Percentiles rank a stretch among this genome's conserved stretches.
phyloP scores from a whole-genome alignment of 176 grass and related monocot genomes.

The Avena sativa region DNA sequence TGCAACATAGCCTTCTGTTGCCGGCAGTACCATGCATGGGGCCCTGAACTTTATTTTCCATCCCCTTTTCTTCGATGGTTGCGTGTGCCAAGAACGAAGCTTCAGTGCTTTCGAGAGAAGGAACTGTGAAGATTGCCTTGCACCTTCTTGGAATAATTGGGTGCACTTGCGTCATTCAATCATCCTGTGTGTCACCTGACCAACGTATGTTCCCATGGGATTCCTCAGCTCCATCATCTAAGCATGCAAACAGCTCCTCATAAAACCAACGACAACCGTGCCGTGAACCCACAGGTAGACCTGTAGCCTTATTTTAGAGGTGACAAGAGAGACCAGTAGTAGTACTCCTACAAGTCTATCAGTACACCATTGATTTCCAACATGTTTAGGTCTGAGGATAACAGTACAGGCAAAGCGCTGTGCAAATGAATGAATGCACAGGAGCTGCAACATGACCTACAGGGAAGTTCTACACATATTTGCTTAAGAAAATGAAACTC shows the following conservation, averaged over 20 bases:
- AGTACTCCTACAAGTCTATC: background rate
- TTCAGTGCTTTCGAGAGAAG: background rate
- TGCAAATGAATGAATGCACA: background rate
- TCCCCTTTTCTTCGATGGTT: background rate
- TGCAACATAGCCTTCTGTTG: conserved; percentile 36
- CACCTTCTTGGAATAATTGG: background rate
- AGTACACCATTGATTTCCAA: background rate
- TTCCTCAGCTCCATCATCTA: background rate
- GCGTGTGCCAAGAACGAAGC: background rate
- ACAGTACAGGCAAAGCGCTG: background rate
- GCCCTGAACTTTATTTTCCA: background rate
- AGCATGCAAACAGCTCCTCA: background rate
- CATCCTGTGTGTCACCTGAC: background rate
- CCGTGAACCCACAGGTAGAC: background rate
- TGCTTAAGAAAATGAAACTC: background rate
- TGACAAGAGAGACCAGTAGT: background rate
- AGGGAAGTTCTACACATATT: background rate
- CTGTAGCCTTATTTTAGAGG: background rate
- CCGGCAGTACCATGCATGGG: background rate
- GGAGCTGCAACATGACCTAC: background rate
- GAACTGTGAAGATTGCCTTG: background rate
- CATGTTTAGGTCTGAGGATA: background rate
- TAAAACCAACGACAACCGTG: background rate
- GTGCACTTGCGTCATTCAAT: background rate
- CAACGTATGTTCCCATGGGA: background rate